Percentiles rank a stretch among this genome's conserved stretches.
Evolutionary conservation across 345 rosid genomes (phyloP).

Genomic region (Dipteronia dyeriana): DNA sequence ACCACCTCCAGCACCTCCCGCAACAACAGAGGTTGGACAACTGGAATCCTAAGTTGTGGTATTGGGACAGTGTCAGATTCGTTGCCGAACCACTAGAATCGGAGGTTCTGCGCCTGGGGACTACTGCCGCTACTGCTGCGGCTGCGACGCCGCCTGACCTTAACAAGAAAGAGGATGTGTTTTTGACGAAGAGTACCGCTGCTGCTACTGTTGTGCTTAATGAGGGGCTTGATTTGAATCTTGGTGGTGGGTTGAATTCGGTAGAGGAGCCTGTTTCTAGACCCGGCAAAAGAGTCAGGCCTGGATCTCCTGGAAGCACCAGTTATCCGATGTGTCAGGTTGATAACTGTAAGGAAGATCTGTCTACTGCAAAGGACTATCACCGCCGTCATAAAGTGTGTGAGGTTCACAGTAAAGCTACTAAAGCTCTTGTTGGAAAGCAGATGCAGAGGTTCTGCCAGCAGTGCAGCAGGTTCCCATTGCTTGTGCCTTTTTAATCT

Average conservation of each 20-base stretch:
- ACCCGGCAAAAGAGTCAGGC: constrained; percentile 69
- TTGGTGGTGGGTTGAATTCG: constrained; percentile 50
- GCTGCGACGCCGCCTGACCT: background rate
- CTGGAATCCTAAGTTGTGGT: constrained; percentile 79
- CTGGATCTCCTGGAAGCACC: constrained; percentile 71
- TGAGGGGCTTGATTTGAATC: constrained; percentile 69
- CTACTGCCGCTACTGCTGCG: constrained; percentile 2
- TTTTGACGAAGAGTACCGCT: constrained; percentile 21
- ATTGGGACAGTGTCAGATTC: constrained; percentile 76
- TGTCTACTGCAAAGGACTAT: constrained; percentile 80
- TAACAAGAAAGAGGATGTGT: constrained; percentile 9
- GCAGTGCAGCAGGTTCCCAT: constrained; percentile 89
- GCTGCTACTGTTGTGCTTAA: constrained; percentile 36
- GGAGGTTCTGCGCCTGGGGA: constrained; percentile 40
- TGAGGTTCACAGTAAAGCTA: constrained; percentile 79
- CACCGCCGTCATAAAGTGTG: constrained; percentile 95
- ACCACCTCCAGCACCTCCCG: constrained; percentile 35
- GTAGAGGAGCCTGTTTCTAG: constrained; percentile 55
- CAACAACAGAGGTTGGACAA: constrained; percentile 35
- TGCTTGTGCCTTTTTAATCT: background rate
- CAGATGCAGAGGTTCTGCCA: constrained; percentile 99
- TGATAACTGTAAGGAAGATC: constrained; percentile 74
- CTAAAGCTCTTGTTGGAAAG: constrained; percentile 72
- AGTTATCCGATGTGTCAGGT: constrained; percentile 85
- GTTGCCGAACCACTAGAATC: constrained; percentile 58